Percentiles rank a stretch among this genome's conserved stretches.
These are phyloP conservation scores for Boletus sp. DNA, from an alignment of 1,284 basidiomycete species.

Conservation along the genomic window DNA sequence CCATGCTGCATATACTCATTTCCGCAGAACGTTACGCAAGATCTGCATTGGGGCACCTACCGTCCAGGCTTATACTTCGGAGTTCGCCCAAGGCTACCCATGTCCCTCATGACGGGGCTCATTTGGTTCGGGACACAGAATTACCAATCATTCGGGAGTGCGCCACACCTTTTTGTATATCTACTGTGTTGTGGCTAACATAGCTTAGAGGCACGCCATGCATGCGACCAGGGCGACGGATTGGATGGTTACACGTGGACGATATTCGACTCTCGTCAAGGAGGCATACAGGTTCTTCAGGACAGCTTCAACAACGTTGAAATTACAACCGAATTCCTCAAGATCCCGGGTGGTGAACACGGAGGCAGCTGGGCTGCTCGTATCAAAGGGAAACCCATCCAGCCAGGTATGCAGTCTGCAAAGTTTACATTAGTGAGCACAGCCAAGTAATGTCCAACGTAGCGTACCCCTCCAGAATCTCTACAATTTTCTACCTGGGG, in stretches of 20 bases:
- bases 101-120: slow-evolving; percentile 86
- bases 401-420: slow-evolving; percentile 48
- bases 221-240: slow-evolving; percentile 86
- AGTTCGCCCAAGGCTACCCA: slow-evolving; percentile 75
- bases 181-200: slow-evolving; percentile 4
- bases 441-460: slow-evolving; percentile 8
- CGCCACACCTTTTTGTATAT: slow-evolving; percentile 29
- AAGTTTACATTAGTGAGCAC: neutral
- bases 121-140: slow-evolving; percentile 89
- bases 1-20: slow-evolving; percentile 18
- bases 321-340: slow-evolving; percentile 82
- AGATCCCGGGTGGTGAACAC: slow-evolving; percentile 71
- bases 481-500: slow-evolving; percentile 82
- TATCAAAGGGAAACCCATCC: slow-evolving; percentile 78
- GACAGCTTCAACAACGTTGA: slow-evolving; percentile 82
- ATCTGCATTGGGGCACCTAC: slow-evolving; percentile 87
- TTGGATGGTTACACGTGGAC: slow-evolving; percentile 84
- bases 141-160: slow-evolving; percentile 66
- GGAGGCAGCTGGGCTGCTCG: slow-evolving; percentile 91
- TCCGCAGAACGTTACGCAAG: slow-evolving; percentile 47
- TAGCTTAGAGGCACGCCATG: slow-evolving; percentile 69
- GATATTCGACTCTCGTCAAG: slow-evolving; percentile 80
- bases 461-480: slow-evolving; percentile 60
- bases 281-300: slow-evolving; percentile 80
- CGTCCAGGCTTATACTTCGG: slow-evolving; percentile 93